Conservation (phyloP, 1,284 basidiomycete species). For the Apiotrichum gracile region DNA sequence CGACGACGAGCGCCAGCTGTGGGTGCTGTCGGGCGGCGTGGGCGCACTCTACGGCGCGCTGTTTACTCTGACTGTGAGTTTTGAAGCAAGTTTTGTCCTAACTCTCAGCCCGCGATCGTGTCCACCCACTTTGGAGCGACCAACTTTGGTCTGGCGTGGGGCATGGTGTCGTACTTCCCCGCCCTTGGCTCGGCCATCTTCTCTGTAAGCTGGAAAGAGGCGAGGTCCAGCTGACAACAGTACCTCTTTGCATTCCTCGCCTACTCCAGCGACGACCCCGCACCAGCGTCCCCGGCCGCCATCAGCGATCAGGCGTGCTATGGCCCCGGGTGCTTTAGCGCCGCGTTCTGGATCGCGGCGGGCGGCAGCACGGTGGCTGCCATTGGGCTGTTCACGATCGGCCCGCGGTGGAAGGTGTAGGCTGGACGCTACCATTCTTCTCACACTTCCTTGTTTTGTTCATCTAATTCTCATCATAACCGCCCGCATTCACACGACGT, state of each 20-base stretch:
- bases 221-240: conserved; percentile 15
- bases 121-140: conserved; percentile 45
- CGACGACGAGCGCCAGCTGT: conserved; percentile 31
- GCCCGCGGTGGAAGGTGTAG: conserved; percentile 42
- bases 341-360: conserved; percentile 37
- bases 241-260: conserved; percentile 1
- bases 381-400: conserved; percentile 32
- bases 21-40: conserved; percentile 41
- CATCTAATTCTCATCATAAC: no score
- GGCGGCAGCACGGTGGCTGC: conserved; percentile 30
- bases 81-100: neutral
- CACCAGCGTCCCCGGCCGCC: neutral
- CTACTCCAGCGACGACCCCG: neutral
- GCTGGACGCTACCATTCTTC: no score
- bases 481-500: neutral
- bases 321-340: conserved; percentile 39
- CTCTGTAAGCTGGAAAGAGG: conserved; percentile 35
- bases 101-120: conserved; percentile 33
- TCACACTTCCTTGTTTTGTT: no score
- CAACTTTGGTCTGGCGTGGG: conserved; percentile 48
- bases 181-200: conserved; percentile 44
- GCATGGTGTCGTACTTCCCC: conserved; percentile 44
- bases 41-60: conserved; percentile 44
- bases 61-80: conserved; percentile 44
- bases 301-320: conserved; percentile 30